phyloP scores from a whole-genome alignment of 2,329 filamentous ascomycete species.

The Camptophora hylomeconis region DNA sequence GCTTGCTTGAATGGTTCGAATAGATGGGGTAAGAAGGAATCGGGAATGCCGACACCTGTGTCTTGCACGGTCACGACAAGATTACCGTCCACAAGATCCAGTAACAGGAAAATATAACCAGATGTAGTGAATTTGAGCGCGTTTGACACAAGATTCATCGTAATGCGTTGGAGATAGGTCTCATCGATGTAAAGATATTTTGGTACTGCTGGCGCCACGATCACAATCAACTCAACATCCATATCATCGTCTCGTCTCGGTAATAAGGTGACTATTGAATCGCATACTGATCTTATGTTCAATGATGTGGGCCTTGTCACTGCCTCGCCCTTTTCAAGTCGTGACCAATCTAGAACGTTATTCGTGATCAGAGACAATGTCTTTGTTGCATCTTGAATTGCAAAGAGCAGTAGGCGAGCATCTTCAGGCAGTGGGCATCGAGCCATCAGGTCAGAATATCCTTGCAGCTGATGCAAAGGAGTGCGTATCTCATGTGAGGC shows the following conservation, averaged over 20 bases:
- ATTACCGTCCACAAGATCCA: constrained; percentile 9
- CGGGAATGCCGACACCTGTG: constrained; percentile 19
- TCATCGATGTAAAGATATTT: constrained; percentile 22
- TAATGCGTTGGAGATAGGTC: constrained; percentile 23
- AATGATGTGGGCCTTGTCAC: constrained; percentile 21
- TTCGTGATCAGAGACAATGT: constrained; percentile 25
- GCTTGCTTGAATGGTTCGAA: constrained; percentile 21
- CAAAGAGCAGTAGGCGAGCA: constrained; percentile 19
- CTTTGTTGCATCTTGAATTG: constrained; percentile 24
- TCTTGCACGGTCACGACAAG: constrained; percentile 19
- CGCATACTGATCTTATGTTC: constrained; percentile 21
- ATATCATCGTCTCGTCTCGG: constrained; percentile 22
- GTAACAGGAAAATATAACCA: constrained; percentile 15
- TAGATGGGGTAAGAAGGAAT: constrained; percentile 14
- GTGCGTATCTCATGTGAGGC: constrained; percentile 26
- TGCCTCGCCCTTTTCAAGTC: constrained; percentile 23
- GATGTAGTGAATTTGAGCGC: constrained; percentile 21
- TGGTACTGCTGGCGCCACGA: constrained; percentile 21
- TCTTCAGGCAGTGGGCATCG: constrained; percentile 21
- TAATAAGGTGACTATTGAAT: constrained; percentile 22
- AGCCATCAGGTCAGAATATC: constrained; percentile 23
- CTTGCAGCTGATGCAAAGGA: constrained; percentile 25
- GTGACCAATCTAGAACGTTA: constrained; percentile 26
- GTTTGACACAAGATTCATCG: constrained; percentile 26
- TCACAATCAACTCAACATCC: constrained; percentile 22